Conservation (phyloP, 164 flowering plant species). For the Houttuynia cordata region DNA sequence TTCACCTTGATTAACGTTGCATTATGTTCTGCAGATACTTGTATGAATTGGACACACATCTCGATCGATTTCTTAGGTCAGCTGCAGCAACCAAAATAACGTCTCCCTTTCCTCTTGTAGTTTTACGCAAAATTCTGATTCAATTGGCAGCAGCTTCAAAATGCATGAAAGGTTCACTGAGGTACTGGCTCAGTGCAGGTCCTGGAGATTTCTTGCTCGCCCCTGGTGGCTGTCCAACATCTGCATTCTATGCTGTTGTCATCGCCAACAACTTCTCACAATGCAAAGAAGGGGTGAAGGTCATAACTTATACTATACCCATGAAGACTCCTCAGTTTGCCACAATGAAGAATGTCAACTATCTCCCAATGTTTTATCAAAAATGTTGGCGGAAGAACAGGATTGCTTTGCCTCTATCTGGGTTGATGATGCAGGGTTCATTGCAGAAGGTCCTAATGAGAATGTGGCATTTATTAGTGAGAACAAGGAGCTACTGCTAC, state of each 20-base stretch:
- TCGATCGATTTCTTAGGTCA: constrained; percentile 65
- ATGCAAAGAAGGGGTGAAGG: constrained; percentile 68
- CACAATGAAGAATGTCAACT: constrained; percentile 79
- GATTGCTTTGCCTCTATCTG: constrained; percentile 76
- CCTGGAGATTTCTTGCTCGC: constrained; percentile 84
- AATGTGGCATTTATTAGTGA: constrained; percentile 70
- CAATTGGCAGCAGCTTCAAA: constrained; percentile 55
- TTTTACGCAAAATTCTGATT: constrained; percentile 60
- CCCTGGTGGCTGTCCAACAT: constrained; percentile 49
- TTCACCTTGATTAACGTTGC: background rate
- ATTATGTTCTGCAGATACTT: constrained; percentile 29
- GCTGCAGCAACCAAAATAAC: constrained; percentile 59
- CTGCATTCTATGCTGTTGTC: constrained; percentile 85
- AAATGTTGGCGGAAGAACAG: constrained; percentile 76
- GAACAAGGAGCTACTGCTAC: constrained; percentile 63
- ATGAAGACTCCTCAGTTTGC: constrained; percentile 76
- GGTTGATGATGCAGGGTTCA: constrained; percentile 71
- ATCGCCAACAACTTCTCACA: constrained; percentile 49
- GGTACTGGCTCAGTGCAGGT: constrained; percentile 86
- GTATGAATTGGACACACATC: constrained; percentile 70
- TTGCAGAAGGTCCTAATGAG: constrained; percentile 88
- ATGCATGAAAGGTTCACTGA: constrained; percentile 58
- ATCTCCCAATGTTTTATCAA: constrained; percentile 70
- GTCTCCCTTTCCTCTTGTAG: constrained; percentile 48
- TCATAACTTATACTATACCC: constrained; percentile 58